Base-by-base conservation (phyloP, 148 eudicot genomes). In the Rhododendron vialii region DNA sequence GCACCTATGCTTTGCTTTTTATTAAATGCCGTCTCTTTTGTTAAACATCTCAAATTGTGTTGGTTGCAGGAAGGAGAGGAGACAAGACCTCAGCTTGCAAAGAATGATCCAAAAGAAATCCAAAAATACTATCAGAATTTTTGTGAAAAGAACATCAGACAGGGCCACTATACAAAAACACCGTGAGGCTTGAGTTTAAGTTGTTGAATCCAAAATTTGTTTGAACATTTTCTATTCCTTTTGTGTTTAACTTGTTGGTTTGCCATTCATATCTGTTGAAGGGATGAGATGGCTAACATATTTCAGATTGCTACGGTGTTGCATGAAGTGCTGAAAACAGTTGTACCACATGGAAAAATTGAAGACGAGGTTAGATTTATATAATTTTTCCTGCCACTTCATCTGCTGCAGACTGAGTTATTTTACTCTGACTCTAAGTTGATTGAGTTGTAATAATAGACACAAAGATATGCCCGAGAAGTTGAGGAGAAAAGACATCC, bases 261-360 rank as follows among this genome's bases (percentile, higher is more conserved):
- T 84, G 22, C 69, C 80, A 36, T 82, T 61, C 51, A 82, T 87
- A 71, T 84, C 82, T 81, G 50, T 86, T 88, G 35, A 89, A 97
- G 99, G 92, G 95, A 95, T 91, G 98, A 95, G 91, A 95, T 97
- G 98, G 95, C 98, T 57, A 95, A 97, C 90, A 89, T 92, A 67
- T 93, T 92, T 91, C 98, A 93, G 89, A 97, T 95, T 89, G 99
- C 99, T 43, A 91, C 93, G 10, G 98, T 97, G 67, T 89, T 97
- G 87, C 94, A 95, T 90, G 99, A 95, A 88, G 98, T 94, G 82
- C 87, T 97, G 88, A 89, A 35, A 89, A 92, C 98, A 45, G 96
- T 97, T 81, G 98, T 97, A n/a, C 98, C 98, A 47, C 3, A 83
- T 83, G 50, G 85, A 87, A 93, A 91, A 88, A 78, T 95, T 82